Evolutionary conservation across 257 asterid species (phyloP), one percentile per base, ranked within the genome.

Genomic region (Knoxia roxburghii): DNA sequence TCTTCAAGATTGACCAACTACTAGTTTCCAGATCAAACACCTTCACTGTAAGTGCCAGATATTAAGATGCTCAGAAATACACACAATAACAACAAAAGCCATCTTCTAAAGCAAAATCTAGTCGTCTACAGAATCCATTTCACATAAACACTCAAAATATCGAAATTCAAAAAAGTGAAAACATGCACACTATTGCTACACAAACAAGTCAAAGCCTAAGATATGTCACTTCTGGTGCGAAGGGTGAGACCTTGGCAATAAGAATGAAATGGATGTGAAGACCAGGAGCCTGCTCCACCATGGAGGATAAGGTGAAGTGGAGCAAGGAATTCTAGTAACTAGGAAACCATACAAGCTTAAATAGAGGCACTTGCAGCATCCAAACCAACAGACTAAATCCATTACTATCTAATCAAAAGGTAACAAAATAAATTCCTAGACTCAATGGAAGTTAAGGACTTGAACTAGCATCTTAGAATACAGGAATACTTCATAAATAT

Each of bases 1-100:
- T 94, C 88, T 88, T 90, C 92, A 94, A 81, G 73, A 82, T 79
- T 53, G 97, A 86, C 97, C 97, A 94, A 58, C 85, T 65, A 80
- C 75, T 72, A 68, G 91, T 83, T 81, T 90, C 88, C 82, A 84
- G 84, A 83, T 94, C 95, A 77, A 90, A 90, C 74, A 83, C 89
- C 88, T 85, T 90, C 72, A 90, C 99, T 94, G 97, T 72, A 66
- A 83, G 69, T 67, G 73, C 18, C 68, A 60, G 69, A 62, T 18
- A 67, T 61, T 51, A 54, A 67, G 40, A 57, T 50, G 66, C 64
- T 75, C 65, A 80, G 84, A 50, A 10, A 21, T 24, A 40, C 64
- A 63, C 56, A 72, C 40, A 67, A 32, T 40, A 14, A 48, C 30
- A 30, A 37, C 60, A 59, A 8, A 30, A 55, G 41, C 51, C 46